A percentile compares a stretch with the other conserved stretches of the same genome.
Evolutionary conservation across 495 filamentous ascomycete species (phyloP).

Genomic region (Penicillium coprophilum): DNA sequence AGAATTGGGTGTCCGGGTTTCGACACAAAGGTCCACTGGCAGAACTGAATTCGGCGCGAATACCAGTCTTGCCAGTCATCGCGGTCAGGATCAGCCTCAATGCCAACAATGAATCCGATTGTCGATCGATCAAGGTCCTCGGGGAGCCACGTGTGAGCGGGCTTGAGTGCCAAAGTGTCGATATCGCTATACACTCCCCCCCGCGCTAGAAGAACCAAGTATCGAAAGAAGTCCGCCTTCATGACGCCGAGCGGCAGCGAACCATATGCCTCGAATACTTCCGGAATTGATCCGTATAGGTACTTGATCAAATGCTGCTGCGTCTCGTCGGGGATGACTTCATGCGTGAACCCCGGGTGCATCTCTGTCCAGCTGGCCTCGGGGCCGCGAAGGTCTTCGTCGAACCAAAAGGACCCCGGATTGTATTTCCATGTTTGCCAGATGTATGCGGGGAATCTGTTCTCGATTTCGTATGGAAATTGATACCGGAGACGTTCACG

Average conservation of each 20-base stretch:
- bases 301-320: slow-evolving; percentile 78
- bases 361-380: slow-evolving; percentile 91
- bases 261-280: slow-evolving; percentile 89
- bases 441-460: slow-evolving; percentile 93
- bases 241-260: slow-evolving; percentile 82
- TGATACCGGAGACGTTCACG: slow-evolving; percentile 86
- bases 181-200: slow-evolving; percentile 98
- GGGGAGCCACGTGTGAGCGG: slow-evolving; percentile 86
- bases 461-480: slow-evolving; percentile 85
- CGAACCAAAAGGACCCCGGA: slow-evolving; percentile 77
- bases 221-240: slow-evolving; percentile 98
- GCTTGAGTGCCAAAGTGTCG: slow-evolving; percentile 81
- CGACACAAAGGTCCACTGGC: slow-evolving; percentile 96
- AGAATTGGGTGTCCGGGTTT: slow-evolving; percentile 94
- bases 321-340: slow-evolving; percentile 90
- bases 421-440: slow-evolving; percentile 99
- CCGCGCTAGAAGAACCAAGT: slow-evolving; percentile 87
- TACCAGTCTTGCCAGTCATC: slow-evolving; percentile 95
- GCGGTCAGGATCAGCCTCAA: slow-evolving; percentile 93
- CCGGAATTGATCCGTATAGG: slow-evolving; percentile 83
- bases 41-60: slow-evolving; percentile 93
- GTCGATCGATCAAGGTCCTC: slow-evolving; percentile 68
- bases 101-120: slow-evolving; percentile 85
- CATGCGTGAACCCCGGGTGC: slow-evolving; percentile 90
- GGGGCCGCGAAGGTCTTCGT: slow-evolving; percentile 66